Conservation (phyloP, 2,329 filamentous ascomycete species). For the Fusarium sp. region DNA sequence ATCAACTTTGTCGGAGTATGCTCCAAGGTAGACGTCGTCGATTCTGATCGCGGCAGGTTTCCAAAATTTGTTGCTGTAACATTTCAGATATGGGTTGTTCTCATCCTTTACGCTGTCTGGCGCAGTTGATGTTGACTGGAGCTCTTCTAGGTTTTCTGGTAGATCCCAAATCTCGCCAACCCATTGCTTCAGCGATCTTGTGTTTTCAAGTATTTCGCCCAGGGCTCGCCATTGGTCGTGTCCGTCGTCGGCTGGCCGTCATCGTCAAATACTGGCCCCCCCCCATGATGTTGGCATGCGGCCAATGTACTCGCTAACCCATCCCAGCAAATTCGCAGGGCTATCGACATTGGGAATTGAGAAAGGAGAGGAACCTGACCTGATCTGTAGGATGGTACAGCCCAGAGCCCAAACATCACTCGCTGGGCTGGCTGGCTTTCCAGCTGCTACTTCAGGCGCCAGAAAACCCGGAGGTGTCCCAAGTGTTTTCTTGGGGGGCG, state of each 20-base stretch:
- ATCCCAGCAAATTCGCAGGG: constrained; percentile 11
- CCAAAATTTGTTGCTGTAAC: constrained; percentile 21
- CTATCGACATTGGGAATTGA: neutral
- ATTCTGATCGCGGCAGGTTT: constrained; percentile 19
- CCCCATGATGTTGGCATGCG: constrained; percentile 3
- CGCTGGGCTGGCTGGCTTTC: neutral
- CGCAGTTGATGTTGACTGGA: neutral
- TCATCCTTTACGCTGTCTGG: neutral
- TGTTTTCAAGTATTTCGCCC: neutral
- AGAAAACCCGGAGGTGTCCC: neutral
- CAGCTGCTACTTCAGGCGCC: neutral
- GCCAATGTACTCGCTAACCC: constrained; percentile 17
- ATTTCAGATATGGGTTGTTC: constrained; percentile 6
- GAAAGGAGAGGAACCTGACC: constrained; percentile 19
- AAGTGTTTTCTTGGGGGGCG: neutral
- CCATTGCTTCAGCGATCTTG: neutral
- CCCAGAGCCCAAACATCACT: constrained; percentile 31
- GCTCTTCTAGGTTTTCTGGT: neutral
- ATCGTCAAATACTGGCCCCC: constrained; percentile 10
- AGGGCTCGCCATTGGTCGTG: neutral
- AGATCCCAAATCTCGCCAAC: constrained; percentile 15
- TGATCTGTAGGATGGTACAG: constrained; percentile 11
- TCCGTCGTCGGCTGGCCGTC: constrained; percentile 15
- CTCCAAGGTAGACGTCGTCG: neutral
- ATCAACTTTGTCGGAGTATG: constrained; percentile 15